Evolutionary conservation across 495 filamentous ascomycete genomes (phyloP).

Genomic region (Tuber umbilicatum): DNA sequence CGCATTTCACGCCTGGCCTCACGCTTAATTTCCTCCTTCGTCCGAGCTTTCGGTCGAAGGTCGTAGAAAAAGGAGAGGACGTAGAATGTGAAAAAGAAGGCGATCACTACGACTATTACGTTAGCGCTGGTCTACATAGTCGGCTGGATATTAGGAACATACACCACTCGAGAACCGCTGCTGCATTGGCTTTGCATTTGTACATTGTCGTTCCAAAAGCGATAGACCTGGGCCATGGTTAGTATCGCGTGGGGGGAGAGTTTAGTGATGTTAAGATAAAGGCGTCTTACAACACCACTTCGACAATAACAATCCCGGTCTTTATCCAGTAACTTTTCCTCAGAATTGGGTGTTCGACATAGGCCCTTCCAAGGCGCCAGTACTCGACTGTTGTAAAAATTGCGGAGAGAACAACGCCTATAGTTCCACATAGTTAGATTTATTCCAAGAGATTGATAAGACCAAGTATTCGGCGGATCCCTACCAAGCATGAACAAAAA

Average conservation of each 20-base stretch:
- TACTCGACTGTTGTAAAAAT: slow-evolving; percentile 56
- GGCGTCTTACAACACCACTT: slow-evolving; percentile 53
- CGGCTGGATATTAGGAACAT: slow-evolving; percentile 11
- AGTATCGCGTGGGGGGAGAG: neutral
- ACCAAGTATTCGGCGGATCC: neutral
- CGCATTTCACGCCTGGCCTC: slow-evolving; percentile 21
- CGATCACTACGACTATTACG: slow-evolving; percentile 51
- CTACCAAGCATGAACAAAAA: slow-evolving; percentile 74
- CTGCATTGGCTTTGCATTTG: slow-evolving; percentile 43
- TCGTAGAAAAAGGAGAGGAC: slow-evolving; percentile 84
- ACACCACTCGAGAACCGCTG: slow-evolving; percentile 62
- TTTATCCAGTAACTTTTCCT: slow-evolving; percentile 76
- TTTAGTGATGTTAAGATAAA: neutral
- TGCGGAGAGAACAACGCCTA: slow-evolving; percentile 37
- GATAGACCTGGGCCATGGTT: slow-evolving; percentile 25
- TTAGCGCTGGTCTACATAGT: neutral
- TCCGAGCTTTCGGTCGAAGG: slow-evolving; percentile 69
- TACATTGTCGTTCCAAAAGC: slow-evolving; percentile 47
- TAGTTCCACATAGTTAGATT: neutral
- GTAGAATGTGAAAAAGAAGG: slow-evolving; percentile 86
- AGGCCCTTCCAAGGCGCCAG: slow-evolving; percentile 63
- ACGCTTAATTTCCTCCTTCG: slow-evolving; percentile 47
- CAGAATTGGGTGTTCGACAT: slow-evolving; percentile 55
- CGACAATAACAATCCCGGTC: slow-evolving; percentile 68
- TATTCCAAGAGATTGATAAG: neutral